Evolutionary conservation across 164 flowering plant species (phyloP), one percentile per base, ranked within the genome.

Genomic region (Tetracentron sinense): DNA sequence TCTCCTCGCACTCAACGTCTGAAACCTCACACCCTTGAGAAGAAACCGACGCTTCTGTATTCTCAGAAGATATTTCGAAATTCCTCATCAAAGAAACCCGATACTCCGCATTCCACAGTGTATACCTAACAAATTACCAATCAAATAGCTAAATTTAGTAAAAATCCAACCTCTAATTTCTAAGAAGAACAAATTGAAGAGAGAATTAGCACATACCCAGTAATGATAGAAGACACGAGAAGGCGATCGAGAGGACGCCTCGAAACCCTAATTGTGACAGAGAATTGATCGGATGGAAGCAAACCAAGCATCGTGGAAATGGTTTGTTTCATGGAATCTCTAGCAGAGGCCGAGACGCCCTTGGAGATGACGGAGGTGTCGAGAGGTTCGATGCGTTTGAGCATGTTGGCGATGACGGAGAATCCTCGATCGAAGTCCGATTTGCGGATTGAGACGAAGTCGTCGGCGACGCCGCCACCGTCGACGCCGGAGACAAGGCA

Each of bases 71-170:
- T 0, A 79, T 65, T 33, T 84, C 90, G 57, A 88, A 85, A 63
- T 86, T 91, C 78, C 92, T 78, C 79, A 66, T 82, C 92, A 91
- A 71, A 4, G 85, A 77, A 14, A 88, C 72, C 66, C 97, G 71
- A 60, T 88, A 91, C 78, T 91, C 97, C 50, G 95, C 95, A 65
- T 87, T 91, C 97, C 97, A 88, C 72, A 91, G 62, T 1, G 97
- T 91, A 72, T 91, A 91, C 81, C 97, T 91, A 74, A 42, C 19
- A 68, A 58, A 52, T 31, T 28, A 20, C 23, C 22, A 46, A 62
- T 10, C 16, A 33, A 54, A 60, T 16, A 29, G 54, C 31, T 51
- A 15, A 62, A 47, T 27, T 68, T 38, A 68, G 0, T 3, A 51
- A 28, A 3, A 57, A 51, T 25, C 29, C 22, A 47, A 55, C 14